phyloP scores from a whole-genome alignment of 352 stramenopile species.

The Pythium biforme region DNA sequence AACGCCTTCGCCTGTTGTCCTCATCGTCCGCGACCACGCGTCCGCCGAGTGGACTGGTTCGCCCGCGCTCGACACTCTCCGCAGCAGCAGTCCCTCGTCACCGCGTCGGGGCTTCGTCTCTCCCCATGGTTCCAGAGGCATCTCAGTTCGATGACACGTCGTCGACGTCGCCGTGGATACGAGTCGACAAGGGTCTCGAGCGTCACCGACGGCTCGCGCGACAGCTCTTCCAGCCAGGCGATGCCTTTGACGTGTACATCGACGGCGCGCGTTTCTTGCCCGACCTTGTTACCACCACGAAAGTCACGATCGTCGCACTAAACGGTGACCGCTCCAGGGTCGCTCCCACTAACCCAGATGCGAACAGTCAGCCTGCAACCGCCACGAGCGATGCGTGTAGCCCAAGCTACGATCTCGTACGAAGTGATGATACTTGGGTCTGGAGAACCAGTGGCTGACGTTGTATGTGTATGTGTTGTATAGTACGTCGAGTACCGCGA shows the following conservation, averaged over 20 bases:
- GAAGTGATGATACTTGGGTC: slow-evolving; percentile 4
- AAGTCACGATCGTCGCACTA: slow-evolving; percentile 66
- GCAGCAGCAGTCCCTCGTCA: slow-evolving; percentile 12
- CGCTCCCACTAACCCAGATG: slow-evolving; percentile 24
- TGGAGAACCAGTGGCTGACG: background rate
- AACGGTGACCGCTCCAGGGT: slow-evolving; percentile 46
- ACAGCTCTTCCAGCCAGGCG: slow-evolving; percentile 46
- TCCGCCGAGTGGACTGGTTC: slow-evolving; percentile 11
- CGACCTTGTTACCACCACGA: slow-evolving; percentile 65
- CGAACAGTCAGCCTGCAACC: slow-evolving; percentile 31
- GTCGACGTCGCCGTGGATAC: slow-evolving; percentile 22
- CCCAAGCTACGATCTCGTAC: slow-evolving; percentile 55
- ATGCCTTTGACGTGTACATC: slow-evolving; percentile 82
- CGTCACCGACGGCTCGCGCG: slow-evolving; percentile 20
- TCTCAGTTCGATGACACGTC: slow-evolving; percentile 8
- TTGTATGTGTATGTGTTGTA: background rate
- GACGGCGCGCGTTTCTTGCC: slow-evolving; percentile 75
- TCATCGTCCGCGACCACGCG: slow-evolving; percentile 19
- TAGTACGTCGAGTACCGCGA: slow-evolving; percentile 78
- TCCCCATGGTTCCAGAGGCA: slow-evolving; percentile 12
- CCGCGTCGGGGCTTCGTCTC: slow-evolving; percentile 3
- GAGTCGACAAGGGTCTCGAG: slow-evolving; percentile 40
- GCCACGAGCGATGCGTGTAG: slow-evolving; percentile 33
- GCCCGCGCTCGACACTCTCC: slow-evolving; percentile 22
- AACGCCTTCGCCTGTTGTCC: slow-evolving; percentile 28